Conservation (phyloP, 2,329 filamentous ascomycete genomes). For the Paecilomyces fulvus region DNA sequence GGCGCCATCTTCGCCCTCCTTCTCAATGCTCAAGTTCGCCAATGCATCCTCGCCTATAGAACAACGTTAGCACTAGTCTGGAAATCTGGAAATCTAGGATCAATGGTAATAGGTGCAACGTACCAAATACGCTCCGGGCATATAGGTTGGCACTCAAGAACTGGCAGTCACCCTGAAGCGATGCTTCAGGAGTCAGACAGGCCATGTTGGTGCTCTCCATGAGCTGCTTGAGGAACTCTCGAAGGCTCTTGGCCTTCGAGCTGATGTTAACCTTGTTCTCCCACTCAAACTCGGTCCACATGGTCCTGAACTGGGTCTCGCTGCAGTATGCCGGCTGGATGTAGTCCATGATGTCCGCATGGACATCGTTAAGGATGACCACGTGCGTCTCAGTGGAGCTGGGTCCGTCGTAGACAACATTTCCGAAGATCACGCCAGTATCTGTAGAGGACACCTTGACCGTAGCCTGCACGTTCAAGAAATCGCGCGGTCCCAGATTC, state of each 20-base stretch:
- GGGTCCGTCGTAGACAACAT: slow-evolving; percentile 92
- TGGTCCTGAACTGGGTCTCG: slow-evolving; percentile 97
- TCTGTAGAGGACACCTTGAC: slow-evolving; percentile 98
- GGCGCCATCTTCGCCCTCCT: slow-evolving; percentile 88
- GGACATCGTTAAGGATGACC: slow-evolving; percentile 94
- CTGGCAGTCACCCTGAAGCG: slow-evolving; percentile 93
- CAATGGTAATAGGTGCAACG: slow-evolving; percentile 32
- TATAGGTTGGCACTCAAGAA: slow-evolving; percentile 97
- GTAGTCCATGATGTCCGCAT: slow-evolving; percentile 99
- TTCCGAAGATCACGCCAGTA: slow-evolving; percentile 97
- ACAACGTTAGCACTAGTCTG: slow-evolving; percentile 12
- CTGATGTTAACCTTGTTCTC: slow-evolving; percentile 99
- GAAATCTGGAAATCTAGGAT: slow-evolving; percentile 3
- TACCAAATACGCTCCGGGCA: slow-evolving; percentile 95
- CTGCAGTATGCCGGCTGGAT: slow-evolving; percentile 95
- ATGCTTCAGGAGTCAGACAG: slow-evolving; percentile 91
- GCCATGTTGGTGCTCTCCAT: slow-evolving; percentile 99
- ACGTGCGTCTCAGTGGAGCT: slow-evolving; percentile 91
- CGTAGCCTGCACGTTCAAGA: slow-evolving; percentile 96
- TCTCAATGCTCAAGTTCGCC: slow-evolving; percentile 95
- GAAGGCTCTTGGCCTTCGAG: slow-evolving; percentile 83
- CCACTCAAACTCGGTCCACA: slow-evolving; percentile 99
- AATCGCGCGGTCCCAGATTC: slow-evolving; percentile 90
- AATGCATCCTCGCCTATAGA: slow-evolving; percentile 85
- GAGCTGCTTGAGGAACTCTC: slow-evolving; percentile 85